Base-by-base conservation (phyloP, 2,329 filamentous ascomycete species). In the Dothideomycetidae sp. region DNA sequence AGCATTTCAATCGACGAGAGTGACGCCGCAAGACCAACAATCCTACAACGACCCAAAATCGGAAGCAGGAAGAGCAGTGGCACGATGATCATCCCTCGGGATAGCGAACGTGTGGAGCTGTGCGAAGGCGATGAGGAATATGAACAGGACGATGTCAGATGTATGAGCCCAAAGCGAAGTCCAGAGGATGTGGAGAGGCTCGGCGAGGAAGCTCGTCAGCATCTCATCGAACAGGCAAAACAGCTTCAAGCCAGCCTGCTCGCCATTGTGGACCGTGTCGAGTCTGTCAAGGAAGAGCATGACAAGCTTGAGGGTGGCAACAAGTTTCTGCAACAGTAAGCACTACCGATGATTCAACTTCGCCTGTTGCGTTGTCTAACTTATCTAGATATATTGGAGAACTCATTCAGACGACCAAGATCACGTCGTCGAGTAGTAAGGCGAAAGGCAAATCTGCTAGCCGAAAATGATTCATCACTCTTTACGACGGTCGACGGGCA, bases 251-350 rank as follows among this genome's bases (percentile, higher is more conserved):
- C 85, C 37, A 93, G 84, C 17, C 73, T 98, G 21, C 69, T 92
- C 44, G 82, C 80, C 45, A 80, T 96, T 30, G 84, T 93, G 47
- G 83, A 93, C 59, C 81, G 85, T 36, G 92, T 96, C 56, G 90
- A 98, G 54, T 82, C 83, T 18, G 86, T 96, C 46, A 83, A 85
- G 58, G 79, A 81, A 49, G 88, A 96, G 55, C 86, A 98, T 55
- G 84, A 94, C 62, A 94, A 93, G 61, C 75, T 98, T 38, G 86
- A 96, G 59, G 90, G 73, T 58, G 86, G 94, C 58, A 98, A 98
- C 68, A 88, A 85, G 53, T 94, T 96, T 54, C 63, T 98, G 33
- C 88, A 96, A 59, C 67, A 64, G 64, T 68, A 52, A 39, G 63
- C 61, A 15, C 33, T 38, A 15, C 10, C n/a, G 17, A 21, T 30